Base-by-base conservation (phyloP, 371 early-diverging fungal genomes). In the Parasitella parasitica region DNA sequence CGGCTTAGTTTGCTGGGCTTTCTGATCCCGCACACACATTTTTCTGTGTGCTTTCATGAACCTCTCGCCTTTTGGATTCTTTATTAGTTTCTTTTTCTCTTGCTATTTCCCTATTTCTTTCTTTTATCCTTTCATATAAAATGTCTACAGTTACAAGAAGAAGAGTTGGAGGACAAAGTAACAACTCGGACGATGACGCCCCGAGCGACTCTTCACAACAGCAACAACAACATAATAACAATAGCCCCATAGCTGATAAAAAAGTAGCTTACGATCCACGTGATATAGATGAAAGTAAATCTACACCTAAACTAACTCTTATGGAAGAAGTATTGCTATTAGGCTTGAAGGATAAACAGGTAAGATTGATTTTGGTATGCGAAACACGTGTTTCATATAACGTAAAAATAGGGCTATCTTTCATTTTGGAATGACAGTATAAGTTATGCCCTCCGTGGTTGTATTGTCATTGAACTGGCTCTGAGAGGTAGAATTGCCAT, bases 351-450 rank as follows among this genome's bases (percentile, higher is more conserved):
- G 98, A 97, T 72, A 89, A 88, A 64, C 93, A 95, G 85, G 95
- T 91, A 77, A 61, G 18, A 18, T 43, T 5, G 0, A 9, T 20
- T 11, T 11, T 22, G 11, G 18, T 1, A 18, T 43, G 20, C 22
- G 43, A 49, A 51, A 51, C 30, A 61, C 54, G 39, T 50, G 57
- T 57, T 57, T 46, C 28, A 32, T 50, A 26, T 49, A 38, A n/a
- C n/a, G n/a, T n/a, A n/a, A n/a, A 49, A 39, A 53, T 70, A 94
- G 92, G 94, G 98, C 8, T 94, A 96, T 65, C 87, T 97, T 46
- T 95, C 96, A 34, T 97, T 97, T 75, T 97, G 97, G 97, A 97
- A 97, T 81, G 98, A 97, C 76, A 95, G 93, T 74, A 93, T 97
- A 54, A 94, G 95, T 39, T 97, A 97, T 77, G 95, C 94, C 12